Base-by-base conservation (phyloP, 176 grass and related monocot genomes). In the Luzula sylvatica region DNA sequence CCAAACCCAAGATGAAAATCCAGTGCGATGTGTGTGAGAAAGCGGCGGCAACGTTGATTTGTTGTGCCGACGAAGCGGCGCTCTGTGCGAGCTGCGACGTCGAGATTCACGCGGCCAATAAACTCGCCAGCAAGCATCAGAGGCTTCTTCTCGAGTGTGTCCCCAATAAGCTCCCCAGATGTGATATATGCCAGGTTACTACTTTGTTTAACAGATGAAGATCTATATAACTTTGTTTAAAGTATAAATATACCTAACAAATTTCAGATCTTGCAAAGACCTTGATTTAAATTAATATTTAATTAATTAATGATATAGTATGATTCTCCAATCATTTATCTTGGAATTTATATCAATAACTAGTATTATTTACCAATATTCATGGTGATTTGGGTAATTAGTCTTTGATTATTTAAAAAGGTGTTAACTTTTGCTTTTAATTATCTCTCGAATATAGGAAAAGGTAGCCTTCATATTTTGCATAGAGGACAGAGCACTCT, bases 401-500 rank as follows among this genome's bases (percentile, higher is more conserved):
- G n/a, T n/a, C n/a, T 9, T 35, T 9, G 9, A 35, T 9, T 35
- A 35, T 7, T 35, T 35, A 35, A 35, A 35, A 35, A 4, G 7
- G 6, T 46, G 3, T 39, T 20, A 52, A 18, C 23, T 26, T 45
- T 30, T 3, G 16, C 11, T 50, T 21, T 1, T 11, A 2, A 11
- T 1, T 38, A 1, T 17, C 45, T n/a, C 20, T 18, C 52, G 45
- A 66, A 13, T 16, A n/a, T 48, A 94, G 92, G 93, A 98, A 75
- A 98, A 92, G 70, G 77, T 85, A 23, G 93, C 93, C 7, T 92
- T 98, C 50, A 98, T 98, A 55, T 98, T 98, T 81, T 98, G 93
- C 58, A 85, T 98, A 22, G 86, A 98, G 58, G 93, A 98, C 69
- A 50, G 92, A 58, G 93, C 93, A 46, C 93, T 98, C 20, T 92